Evolutionary conservation across 495 filamentous ascomycete genomes (phyloP), one percentile per base, ranked within the genome.

Genomic region (Halenospora varia): DNA sequence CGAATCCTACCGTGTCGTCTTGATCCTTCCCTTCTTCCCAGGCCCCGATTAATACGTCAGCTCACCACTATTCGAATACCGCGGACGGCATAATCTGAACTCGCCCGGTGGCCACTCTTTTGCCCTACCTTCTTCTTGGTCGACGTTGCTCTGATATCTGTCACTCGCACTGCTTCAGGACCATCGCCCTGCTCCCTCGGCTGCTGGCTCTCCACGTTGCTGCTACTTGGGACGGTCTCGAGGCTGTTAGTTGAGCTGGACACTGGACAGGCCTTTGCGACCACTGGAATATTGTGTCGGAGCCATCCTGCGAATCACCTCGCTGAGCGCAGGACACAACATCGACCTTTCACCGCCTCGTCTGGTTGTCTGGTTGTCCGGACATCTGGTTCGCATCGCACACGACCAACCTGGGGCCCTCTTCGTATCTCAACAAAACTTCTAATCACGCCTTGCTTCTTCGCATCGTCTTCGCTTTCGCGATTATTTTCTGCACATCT

Each of bases 351-450:
- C 47, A 49, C 47, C 47, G 47, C 47, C 47, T 49, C 47, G 47
- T 49, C 47, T 49, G 19, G 47, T 49, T 49, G 47, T 49, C 47
- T 49, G 19, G 47, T 49, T 49, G 47, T 49, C 47, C 25, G 47
- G 47, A 10, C 47, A 49, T 47, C 47, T 10, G 23, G 19, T 24
- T 10, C 4, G 4, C 29, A 4, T 35, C 29, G 4, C 29, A 4
- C 13, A 13, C 29, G 13, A 13, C 29, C 29, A 35, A 35, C n/a
- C n/a, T n/a, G n/a, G n/a, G n/a, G n/a, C n/a, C n/a, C n/a, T n/a
- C n/a, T n/a, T n/a, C n/a, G n/a, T n/a, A n/a, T n/a, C n/a, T 35
- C 29, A 4, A 35, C 6, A 13, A 35, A 35, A 35, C 29, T 13
- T 13, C 29, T 35, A 35, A 35, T 35, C 4, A 35, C 29, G 29